Conservation (phyloP, 768 basidiomycete genomes). For the Rhodotorula sphaerocarpa region DNA sequence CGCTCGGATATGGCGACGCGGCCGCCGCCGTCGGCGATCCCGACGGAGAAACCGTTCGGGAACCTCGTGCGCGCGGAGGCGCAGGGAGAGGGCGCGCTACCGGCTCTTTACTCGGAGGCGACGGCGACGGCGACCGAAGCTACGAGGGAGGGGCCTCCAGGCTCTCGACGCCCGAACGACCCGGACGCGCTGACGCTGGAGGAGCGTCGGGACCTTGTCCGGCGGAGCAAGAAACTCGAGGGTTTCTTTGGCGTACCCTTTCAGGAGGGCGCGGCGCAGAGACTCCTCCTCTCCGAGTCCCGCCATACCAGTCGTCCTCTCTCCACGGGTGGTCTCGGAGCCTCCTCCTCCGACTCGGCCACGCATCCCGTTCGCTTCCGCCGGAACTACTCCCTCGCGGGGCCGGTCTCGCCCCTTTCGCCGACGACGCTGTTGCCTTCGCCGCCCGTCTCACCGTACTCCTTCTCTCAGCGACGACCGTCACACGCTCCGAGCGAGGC, state of each 20-base stretch:
- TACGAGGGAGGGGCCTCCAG: too few relatives aligned
- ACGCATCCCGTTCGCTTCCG: too few relatives aligned
- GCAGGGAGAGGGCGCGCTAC: too few relatives aligned
- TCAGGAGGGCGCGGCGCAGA: conserved; percentile 6
- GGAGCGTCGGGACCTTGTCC: conserved; percentile 20
- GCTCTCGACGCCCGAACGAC: too few relatives aligned
- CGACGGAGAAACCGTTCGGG: background rate
- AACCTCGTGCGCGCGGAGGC: background rate
- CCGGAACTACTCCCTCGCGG: too few relatives aligned
- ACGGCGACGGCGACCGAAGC: too few relatives aligned
- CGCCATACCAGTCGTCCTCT: background rate
- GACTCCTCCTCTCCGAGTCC: background rate
- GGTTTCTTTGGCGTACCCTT: conserved; percentile 22
- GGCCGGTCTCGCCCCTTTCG: conserved; percentile 11
- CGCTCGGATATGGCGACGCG: background rate
- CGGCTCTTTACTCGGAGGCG: too few relatives aligned
- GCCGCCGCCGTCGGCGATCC: background rate
- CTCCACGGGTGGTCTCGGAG: too few relatives aligned
- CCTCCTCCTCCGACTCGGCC: too few relatives aligned
- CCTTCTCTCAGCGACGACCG: too few relatives aligned
- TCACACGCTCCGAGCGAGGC: background rate
- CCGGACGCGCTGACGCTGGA: conserved; percentile 12
- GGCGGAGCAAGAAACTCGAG: conserved; percentile 32
- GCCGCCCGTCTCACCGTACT: background rate
- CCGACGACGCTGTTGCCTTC: background rate